A percentile compares a stretch with the other conserved stretches of the same genome.
Evolutionary conservation across 140 eudicot species (phyloP).

Genomic region (Ambrosia hybrid): DNA sequence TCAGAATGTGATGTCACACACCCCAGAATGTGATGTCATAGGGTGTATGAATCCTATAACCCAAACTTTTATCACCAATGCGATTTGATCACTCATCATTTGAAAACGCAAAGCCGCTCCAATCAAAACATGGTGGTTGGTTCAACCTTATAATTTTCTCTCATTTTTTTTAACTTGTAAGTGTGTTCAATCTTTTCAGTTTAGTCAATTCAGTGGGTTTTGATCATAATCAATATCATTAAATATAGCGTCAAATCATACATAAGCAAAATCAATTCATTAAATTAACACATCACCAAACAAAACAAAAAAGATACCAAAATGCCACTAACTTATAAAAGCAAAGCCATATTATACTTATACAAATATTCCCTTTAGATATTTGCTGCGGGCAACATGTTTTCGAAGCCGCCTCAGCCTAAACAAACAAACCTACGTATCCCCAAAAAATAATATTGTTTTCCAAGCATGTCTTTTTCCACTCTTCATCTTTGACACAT

Average conservation of each 20-base stretch:
- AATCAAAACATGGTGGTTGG: too few species aligned
- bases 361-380: conserved; percentile 24
- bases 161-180: too few species aligned
- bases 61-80: too few species aligned
- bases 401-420: conserved; percentile 46
- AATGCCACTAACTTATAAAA: conserved; percentile 23
- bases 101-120: not conserved
- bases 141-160: too few species aligned
- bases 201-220: too few species aligned
- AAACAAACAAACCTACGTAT: conserved; percentile 39
- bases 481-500: conserved; percentile 32
- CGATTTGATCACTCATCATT: too few species aligned
- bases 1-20: too few species aligned
- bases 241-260: too few species aligned
- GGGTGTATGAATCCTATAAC: too few species aligned
- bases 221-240: too few species aligned
- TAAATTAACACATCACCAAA: not conserved
- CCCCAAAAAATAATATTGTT: conserved; percentile 20
- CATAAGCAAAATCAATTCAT: conserved; percentile 7
- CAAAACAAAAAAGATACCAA: not conserved
- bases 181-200: too few species aligned
- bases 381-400: conserved; percentile 40
- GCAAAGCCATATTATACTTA: conserved; percentile 25
- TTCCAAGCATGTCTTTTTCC: conserved; percentile 26
- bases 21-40: too few species aligned